Evolutionary conservation across 371 early-diverging fungal species (phyloP), one percentile per base, ranked within the genome.

Genomic region (Rhizopus microsporus): DNA sequence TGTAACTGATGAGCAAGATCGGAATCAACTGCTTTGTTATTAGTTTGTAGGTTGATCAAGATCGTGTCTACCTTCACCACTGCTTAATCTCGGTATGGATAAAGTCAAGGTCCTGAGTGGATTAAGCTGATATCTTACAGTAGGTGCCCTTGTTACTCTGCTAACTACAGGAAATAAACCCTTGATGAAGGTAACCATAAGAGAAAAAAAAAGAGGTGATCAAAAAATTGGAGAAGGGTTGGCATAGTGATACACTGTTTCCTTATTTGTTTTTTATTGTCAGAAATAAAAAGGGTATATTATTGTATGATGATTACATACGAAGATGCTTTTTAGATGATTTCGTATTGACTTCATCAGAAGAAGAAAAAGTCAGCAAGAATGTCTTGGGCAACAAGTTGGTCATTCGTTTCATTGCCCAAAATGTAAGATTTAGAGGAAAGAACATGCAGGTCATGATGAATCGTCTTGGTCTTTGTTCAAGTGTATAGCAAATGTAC

Each of bases 1-100:
- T 74, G 69, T 43, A 94, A 75, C 48, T 77, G 78, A 62, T 82
- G 80, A 37, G 80, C 66, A 35, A 90, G 75, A 15, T 86, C 86
- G 57, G 74, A 67, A 65, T 89, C 89, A 29, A 71, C 70, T 82
- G 12, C 33, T 7, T 32, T n/a, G 7, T 15, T 40, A 47, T 7
- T 9, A 31, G 13, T 30, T 30, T 33, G 5, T 7, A 45, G 40
- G 29, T 4, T 9, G n/a, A 32, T 12, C 9, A 16, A 13, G 7
- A 9, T 34, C 32, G 2, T 4, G 30, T 30, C 39, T 67, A 67
- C 67, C 59, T 13, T 54, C 56, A 12, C 67, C 63, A 52, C 44
- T 59, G 17, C 52, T 55, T 7, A 62, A 62, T 16, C 55, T 46
- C 38, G 67, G 56, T 5, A 10, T n/a, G 16, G 29, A 32, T 9